A percentile compares a stretch with the other conserved stretches of the same genome.
Conservation (phyloP, 1,284 basidiomycete species). For the Xanthoconium separans region DNA sequence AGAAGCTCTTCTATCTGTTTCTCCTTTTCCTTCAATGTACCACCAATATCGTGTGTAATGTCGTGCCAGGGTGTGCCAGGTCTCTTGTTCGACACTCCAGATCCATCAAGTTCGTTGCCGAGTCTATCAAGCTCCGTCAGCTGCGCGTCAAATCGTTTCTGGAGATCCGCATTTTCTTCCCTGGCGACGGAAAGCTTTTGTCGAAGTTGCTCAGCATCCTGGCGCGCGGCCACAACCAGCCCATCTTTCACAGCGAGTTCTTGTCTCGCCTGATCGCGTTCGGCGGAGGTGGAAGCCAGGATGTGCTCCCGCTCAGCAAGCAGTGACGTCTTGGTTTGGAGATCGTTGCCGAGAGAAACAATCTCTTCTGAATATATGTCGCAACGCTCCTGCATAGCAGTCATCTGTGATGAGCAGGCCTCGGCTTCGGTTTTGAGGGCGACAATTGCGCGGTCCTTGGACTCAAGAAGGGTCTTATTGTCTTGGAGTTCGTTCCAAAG, state of each 20-base stretch:
- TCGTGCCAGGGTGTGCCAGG: no score
- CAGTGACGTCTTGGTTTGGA: neutral
- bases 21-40: constrained; percentile 5
- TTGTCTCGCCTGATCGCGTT: neutral
- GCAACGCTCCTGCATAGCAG: constrained; percentile 3
- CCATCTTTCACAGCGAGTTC: neutral
- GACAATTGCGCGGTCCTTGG: neutral
- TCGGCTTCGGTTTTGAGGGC: no score
- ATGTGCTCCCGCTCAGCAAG: constrained; percentile 3
- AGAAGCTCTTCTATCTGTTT: neutral
- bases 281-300: constrained; percentile 1
- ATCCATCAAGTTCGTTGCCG: neutral
- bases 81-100: neutral
- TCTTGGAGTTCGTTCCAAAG: neutral
- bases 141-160: neutral
- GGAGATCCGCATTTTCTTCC: neutral
- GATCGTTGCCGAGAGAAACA: neutral
- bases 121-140: no score
- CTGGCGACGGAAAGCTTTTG: neutral
- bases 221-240: neutral
- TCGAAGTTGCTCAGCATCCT: constrained; percentile 5
- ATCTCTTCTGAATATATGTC: constrained; percentile 8
- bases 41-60: neutral
- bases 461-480: neutral
- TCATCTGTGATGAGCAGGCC: neutral